Base-by-base conservation (phyloP, 768 basidiomycete species). In the Pleurotus eryngii region DNA sequence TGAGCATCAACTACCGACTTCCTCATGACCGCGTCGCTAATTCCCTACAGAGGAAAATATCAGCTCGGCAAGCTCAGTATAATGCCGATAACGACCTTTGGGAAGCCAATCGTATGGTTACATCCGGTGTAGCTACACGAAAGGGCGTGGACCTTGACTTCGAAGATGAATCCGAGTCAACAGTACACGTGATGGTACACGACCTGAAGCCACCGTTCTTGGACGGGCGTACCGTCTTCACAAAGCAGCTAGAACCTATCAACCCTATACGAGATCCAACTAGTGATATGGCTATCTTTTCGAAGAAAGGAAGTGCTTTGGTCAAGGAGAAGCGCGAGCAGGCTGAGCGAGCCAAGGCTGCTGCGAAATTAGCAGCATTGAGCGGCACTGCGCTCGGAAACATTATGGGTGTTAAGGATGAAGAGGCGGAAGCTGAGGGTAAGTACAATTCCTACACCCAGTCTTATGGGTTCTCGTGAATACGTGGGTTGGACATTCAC, bases 31-130 rank as follows among this genome's bases (percentile, higher is more conserved):
- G 30, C 30, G 8, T 35, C 5, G 14, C 42, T 22, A 5, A 30
- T 57, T 35, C 42, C 46, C 40, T 59, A 4, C 62, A 88, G 87
- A 94, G 89, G 74, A 89, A 89, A 73, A 84, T 97, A 15, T 96
- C 95, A 1, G 97, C 97, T 4, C 80, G 89, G 57, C 95, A 98
- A 71, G 95, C 95, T 0, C 95, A 98, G 85, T 97, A 95, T 69
- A 98, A 98, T 65, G 93, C 93, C 20, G 97, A 99, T 70, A 98
- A 97, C 65, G 97, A 99, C 65, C 76, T 96, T 9, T 99, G 97
- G 97, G 97, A 99, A 76, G 91, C 91, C 6, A 98, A 98, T 67
- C 91, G 96, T 66, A 95, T 99, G 90, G 78, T 93, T 8, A 93
- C 92, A 0, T 98, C 97, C 2, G 97, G 97, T 65, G 89, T 98